Conservation (phyloP, 2,329 filamentous ascomycete genomes). For the Cercospora citrullina region DNA sequence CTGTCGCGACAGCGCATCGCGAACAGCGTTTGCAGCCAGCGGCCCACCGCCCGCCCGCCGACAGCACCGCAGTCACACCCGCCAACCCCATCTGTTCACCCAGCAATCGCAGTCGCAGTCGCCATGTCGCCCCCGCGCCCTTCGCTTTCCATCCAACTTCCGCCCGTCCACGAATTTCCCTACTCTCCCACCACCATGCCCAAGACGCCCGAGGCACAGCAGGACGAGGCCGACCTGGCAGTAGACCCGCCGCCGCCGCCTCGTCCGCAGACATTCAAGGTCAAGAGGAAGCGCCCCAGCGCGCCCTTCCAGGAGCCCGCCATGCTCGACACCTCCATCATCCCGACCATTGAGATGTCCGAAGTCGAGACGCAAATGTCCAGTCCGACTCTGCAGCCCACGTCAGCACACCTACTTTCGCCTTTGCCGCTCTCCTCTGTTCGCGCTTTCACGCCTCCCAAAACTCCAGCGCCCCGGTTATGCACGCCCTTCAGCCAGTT, state of each 20-base stretch:
- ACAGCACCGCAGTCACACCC: neutral
- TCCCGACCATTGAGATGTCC: conserved; percentile 54
- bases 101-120: conserved; percentile 12
- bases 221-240: conserved; percentile 27
- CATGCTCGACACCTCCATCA: conserved; percentile 37
- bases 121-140: conserved; percentile 44
- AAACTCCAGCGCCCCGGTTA: conserved; percentile 46
- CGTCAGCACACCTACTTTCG: conserved; percentile 44
- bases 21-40: conserved; percentile 7
- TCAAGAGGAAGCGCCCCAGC: conserved; percentile 48
- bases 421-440: conserved; percentile 38
- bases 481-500: conserved; percentile 29
- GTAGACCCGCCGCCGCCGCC: conserved; percentile 47
- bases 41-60: conserved; percentile 3
- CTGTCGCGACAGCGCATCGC: conserved; percentile 20
- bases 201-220: conserved; percentile 44
- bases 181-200: conserved; percentile 48
- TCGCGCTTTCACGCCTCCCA: conserved; percentile 50
- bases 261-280: conserved; percentile 50
- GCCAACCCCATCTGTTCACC: neutral
- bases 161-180: conserved; percentile 53
- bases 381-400: conserved; percentile 34
- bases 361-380: conserved; percentile 37
- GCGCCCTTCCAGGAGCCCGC: conserved; percentile 25
- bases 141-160: conserved; percentile 52